Evolutionary conservation across 2,329 filamentous ascomycete genomes (phyloP).

Genomic region (Paradendryphiella salina): DNA sequence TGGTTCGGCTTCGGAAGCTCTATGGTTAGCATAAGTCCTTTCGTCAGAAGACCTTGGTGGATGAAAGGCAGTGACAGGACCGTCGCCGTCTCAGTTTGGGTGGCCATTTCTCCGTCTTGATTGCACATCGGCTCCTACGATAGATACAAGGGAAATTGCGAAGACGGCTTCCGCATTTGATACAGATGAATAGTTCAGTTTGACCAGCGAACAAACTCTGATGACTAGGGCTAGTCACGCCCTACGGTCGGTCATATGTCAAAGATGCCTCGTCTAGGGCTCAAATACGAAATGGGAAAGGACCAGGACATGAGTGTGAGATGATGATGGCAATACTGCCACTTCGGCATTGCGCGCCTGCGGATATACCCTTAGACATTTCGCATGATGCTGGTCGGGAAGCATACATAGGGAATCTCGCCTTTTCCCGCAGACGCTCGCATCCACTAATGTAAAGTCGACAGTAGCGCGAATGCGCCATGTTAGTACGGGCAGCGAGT

Average conservation of each 20-base stretch:
- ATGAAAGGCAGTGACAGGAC: background rate
- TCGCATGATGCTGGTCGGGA: too few species aligned
- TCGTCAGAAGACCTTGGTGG: background rate
- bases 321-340: too few species aligned
- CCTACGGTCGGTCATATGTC: too few species aligned
- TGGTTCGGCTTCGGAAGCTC: slow-evolving; percentile 2
- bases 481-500: background rate
- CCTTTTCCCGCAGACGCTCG: background rate
- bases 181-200: background rate
- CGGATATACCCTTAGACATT: too few species aligned
- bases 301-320: too few species aligned
- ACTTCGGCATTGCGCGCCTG: too few species aligned
- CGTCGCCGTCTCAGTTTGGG: background rate
- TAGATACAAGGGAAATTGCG: too few species aligned
- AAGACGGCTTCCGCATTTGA: background rate
- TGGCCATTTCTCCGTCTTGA: slow-evolving; percentile 1
- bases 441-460: background rate
- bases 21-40: background rate
- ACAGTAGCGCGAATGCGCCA: background rate
- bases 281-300: too few species aligned
- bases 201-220: too few species aligned
- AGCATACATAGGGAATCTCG: background rate
- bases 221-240: too few species aligned
- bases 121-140: too few species aligned
- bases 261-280: too few species aligned